Evolutionary conservation across 2,329 filamentous ascomycete genomes (phyloP).

Genomic region (Calonectria fujianensis): DNA sequence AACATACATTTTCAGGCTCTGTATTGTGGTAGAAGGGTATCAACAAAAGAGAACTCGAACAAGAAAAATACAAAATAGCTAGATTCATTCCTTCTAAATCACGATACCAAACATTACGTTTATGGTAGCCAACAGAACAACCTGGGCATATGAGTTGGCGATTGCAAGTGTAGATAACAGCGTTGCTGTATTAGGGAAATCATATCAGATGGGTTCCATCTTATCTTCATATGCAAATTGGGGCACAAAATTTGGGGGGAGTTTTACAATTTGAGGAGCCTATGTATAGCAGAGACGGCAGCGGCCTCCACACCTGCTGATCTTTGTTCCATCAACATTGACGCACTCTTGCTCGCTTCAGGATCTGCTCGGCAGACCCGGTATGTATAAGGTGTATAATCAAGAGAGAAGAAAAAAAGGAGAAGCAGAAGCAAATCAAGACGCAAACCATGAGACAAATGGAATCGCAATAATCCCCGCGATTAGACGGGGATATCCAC

Average conservation of each 20-base stretch:
- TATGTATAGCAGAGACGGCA: constrained; percentile 57
- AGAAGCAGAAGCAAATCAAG: constrained; percentile 52
- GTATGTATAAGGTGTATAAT: constrained; percentile 58
- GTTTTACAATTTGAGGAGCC: constrained; percentile 60
- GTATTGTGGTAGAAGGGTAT: too few relatives aligned
- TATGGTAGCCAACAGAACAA: not conserved
- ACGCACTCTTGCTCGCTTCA: constrained; percentile 55
- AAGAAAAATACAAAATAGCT: not conserved
- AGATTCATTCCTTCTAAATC: not conserved
- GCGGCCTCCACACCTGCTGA: constrained; percentile 54
- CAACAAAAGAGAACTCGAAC: not conserved
- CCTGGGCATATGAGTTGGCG: not conserved
- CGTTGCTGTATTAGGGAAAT: not conserved
- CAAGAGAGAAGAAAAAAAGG: constrained; percentile 55
- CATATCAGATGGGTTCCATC: not conserved
- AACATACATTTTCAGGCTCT: not conserved
- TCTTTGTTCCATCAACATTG: constrained; percentile 57
- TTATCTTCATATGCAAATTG: not conserved
- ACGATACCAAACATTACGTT: not conserved
- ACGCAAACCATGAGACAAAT: constrained; percentile 56
- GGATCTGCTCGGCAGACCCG: constrained; percentile 59
- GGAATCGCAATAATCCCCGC: constrained; percentile 53
- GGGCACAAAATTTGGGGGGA: constrained; percentile 37
- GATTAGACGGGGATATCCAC: constrained; percentile 49
- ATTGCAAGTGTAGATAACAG: not conserved